Conservation (phyloP, 2,329 filamentous ascomycete species). For the Diaporthe amygdali region DNA sequence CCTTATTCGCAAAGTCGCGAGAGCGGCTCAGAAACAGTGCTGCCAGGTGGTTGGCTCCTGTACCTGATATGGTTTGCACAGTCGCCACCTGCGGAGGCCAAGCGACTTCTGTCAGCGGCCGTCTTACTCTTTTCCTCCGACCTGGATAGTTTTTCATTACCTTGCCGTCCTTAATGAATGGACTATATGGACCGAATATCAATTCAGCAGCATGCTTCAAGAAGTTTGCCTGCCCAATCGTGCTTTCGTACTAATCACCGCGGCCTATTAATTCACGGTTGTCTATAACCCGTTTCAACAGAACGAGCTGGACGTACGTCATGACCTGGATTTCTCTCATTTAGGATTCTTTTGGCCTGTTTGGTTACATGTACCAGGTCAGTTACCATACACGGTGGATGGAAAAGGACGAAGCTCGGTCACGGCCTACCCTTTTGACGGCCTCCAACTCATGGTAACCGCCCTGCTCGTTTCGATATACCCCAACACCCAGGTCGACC, state of each 20-base stretch:
- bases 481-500: constrained; percentile 42
- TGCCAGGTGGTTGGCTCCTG: constrained; percentile 42
- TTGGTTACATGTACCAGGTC: not conserved
- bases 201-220: constrained; percentile 35
- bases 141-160: not conserved
- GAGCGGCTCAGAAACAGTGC: constrained; percentile 35
- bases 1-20: constrained; percentile 27
- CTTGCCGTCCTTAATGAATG: not conserved
- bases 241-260: constrained; percentile 37
- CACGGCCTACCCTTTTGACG: not conserved
- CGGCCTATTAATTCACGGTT: not conserved
- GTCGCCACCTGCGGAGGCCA: constrained; percentile 34
- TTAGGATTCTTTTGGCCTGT: not conserved
- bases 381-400: not conserved
- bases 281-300: not conserved
- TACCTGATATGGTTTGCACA: constrained; percentile 44
- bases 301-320: not conserved
- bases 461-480: constrained; percentile 40
- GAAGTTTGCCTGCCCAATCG: constrained; percentile 38
- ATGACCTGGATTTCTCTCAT: not conserved
- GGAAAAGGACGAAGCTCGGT: not conserved
- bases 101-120: not conserved
- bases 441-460: not conserved
- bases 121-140: not conserved
- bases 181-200: constrained; percentile 35